These are phyloP conservation scores for Colletotrichum horii DNA, from an alignment of 2,329 filamentous ascomycete genomes.

Conservation along the genomic window DNA sequence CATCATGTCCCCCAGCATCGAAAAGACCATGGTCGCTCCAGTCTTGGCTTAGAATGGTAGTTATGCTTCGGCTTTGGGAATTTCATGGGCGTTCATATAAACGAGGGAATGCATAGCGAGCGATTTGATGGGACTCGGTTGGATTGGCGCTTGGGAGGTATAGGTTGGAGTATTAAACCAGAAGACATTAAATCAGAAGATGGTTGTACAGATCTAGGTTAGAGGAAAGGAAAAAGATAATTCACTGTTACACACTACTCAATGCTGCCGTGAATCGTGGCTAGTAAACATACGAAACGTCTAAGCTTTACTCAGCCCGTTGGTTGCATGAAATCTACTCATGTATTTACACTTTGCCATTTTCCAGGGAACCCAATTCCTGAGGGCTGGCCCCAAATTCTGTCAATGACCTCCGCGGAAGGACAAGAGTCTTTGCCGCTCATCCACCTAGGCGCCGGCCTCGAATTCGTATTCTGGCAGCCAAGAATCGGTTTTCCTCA, in stretches of 20 bases:
- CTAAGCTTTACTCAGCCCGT: neutral
- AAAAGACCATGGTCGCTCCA: slow-evolving; percentile 21
- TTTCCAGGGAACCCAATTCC: neutral
- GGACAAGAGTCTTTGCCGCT: neutral
- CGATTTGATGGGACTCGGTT: neutral
- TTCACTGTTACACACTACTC: neutral
- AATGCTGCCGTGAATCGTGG: neutral
- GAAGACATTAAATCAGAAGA: neutral
- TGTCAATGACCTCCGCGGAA: neutral
- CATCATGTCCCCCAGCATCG: slow-evolving; percentile 36
- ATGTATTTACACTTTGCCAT: neutral
- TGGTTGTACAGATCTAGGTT: neutral
- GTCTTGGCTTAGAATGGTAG: neutral
- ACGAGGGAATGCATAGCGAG: slow-evolving; percentile 14
- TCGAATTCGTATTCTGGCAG: neutral
- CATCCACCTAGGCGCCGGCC: neutral
- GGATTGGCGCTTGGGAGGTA: neutral
- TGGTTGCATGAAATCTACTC: neutral
- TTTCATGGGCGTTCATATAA: neutral
- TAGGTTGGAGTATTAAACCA: neutral
- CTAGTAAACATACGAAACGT: neutral
- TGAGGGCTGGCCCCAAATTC: neutral
- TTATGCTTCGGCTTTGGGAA: neutral
- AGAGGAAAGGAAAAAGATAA: neutral
- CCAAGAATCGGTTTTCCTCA: neutral